These are phyloP conservation scores for Tulasnella sp. DNA, from an alignment of 768 basidiomycete species.

Conservation along the genomic window DNA sequence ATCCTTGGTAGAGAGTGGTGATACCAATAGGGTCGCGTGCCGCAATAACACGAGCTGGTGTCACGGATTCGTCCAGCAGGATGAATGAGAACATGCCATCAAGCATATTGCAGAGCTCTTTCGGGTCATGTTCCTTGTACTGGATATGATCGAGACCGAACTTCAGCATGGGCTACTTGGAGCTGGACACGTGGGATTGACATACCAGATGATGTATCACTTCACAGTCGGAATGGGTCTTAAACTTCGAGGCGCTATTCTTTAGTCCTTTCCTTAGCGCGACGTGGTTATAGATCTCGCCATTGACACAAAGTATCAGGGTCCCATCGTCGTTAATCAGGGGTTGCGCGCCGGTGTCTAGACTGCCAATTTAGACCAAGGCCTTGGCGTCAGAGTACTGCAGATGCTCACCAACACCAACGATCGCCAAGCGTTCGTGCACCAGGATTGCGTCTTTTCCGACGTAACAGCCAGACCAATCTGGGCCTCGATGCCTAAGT, in stretches of 20 bases:
- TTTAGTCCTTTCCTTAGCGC: constrained; percentile 59
- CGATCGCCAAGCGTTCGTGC: constrained; percentile 94
- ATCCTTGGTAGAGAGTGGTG: constrained; percentile 97
- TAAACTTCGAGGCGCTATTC: constrained; percentile 57
- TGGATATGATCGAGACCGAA: background rate
- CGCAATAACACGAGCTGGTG: constrained; percentile 84
- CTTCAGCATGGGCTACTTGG: background rate
- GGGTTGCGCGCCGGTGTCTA: constrained; percentile 96
- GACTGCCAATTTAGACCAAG: constrained; percentile 4
- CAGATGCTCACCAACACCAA: constrained; percentile 71
- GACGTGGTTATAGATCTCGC: constrained; percentile 97
- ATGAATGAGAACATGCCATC: constrained; percentile 99
- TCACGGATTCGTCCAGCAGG: constrained; percentile 82
- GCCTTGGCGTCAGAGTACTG: constrained; percentile 24
- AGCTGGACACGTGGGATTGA: constrained; percentile 3
- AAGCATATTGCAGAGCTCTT: constrained; percentile 68
- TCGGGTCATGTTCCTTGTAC: constrained; percentile 9
- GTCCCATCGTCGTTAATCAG: constrained; percentile 78
- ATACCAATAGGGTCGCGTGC: constrained; percentile 96
- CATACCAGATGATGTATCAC: constrained; percentile 85
- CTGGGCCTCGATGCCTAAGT: constrained; percentile 88
- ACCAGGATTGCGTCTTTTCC: constrained; percentile 72
- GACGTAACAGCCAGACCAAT: constrained; percentile 95
- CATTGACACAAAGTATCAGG: constrained; percentile 82
- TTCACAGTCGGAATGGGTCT: constrained; percentile 97